Percentiles rank a stretch among this genome's conserved stretches.
Conservation (phyloP, 164 flowering plant species). For the Dillenia suffruticosa region DNA sequence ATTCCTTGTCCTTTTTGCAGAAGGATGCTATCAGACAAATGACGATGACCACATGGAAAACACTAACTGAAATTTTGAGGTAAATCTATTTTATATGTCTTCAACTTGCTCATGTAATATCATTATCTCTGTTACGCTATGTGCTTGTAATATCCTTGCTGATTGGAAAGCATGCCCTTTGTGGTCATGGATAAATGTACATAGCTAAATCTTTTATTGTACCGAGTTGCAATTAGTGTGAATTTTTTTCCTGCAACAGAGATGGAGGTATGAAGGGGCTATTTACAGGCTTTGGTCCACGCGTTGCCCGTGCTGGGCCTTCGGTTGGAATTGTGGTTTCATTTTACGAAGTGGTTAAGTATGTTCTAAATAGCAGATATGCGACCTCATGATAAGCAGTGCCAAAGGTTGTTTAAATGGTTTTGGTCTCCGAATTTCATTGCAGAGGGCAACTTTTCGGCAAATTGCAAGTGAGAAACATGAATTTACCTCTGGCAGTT, state of each 20-base stretch:
- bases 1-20: conserved; percentile 34
- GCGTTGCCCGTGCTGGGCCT: conserved; percentile 94
- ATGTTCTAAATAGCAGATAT: conserved; percentile 41
- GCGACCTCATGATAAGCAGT: conserved; percentile 17
- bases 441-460: not conserved
- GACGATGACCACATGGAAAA: conserved; percentile 73
- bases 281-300: conserved; percentile 87
- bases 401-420: not conserved
- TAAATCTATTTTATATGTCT: conserved; percentile 18
- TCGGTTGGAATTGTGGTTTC: conserved; percentile 95
- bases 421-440: not conserved
- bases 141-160: no score
- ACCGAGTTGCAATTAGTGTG: no score
- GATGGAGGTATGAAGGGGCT: conserved; percentile 76
- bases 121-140: no score
- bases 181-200: not conserved
- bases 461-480: not conserved
- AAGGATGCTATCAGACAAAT: conserved; percentile 69
- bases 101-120: not conserved
- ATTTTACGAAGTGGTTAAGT: conserved; percentile 87
- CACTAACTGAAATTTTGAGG: conserved; percentile 82
- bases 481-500: no score
- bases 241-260: conserved; percentile 28
- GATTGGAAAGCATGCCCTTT: no score
- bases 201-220: conserved; percentile 3